Conservation (phyloP, 768 basidiomycete species). For the Agaricus blazei region DNA sequence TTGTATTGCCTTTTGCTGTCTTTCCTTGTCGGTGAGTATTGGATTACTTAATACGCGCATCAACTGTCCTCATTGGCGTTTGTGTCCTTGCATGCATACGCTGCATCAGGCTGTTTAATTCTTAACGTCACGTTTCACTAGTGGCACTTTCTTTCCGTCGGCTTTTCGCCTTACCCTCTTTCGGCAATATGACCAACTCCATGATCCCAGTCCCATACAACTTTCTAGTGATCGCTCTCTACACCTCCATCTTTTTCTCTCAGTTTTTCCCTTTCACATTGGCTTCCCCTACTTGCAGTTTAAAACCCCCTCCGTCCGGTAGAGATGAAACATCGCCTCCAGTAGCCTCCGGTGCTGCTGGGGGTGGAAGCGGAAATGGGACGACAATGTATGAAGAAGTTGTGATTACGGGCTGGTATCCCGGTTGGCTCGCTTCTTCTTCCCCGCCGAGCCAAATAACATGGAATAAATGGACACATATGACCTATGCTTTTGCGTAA, state of each 20-base stretch:
- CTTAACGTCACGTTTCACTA: background rate
- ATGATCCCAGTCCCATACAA: slow-evolving; percentile 11
- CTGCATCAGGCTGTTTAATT: too few species aligned
- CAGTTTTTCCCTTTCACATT: slow-evolving; percentile 13
- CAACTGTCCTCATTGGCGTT: too few species aligned
- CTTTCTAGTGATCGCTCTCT: slow-evolving; percentile 24
- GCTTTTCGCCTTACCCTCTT: background rate
- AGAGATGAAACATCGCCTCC: slow-evolving; percentile 5
- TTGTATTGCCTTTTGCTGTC: too few species aligned
- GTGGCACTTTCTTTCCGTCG: too few species aligned
- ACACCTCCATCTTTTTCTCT: background rate
- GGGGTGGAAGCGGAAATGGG: background rate
- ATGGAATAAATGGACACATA: slow-evolving; percentile 49
- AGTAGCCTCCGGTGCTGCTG: background rate
- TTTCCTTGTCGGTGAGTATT: too few species aligned
- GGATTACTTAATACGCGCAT: too few species aligned
- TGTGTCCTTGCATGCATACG: too few species aligned
- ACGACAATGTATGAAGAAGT: background rate
- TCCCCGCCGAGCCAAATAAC: slow-evolving; percentile 32
- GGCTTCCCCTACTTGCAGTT: slow-evolving; percentile 27
- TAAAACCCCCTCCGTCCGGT: slow-evolving; percentile 22
- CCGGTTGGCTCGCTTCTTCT: slow-evolving; percentile 5
- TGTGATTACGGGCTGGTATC: slow-evolving; percentile 4
- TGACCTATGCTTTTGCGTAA: slow-evolving; percentile 48
- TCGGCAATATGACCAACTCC: slow-evolving; percentile 1